Evolutionary conservation across 768 basidiomycete species (phyloP), one percentile per base, ranked within the genome.

Genomic region (Russula compacta): DNA sequence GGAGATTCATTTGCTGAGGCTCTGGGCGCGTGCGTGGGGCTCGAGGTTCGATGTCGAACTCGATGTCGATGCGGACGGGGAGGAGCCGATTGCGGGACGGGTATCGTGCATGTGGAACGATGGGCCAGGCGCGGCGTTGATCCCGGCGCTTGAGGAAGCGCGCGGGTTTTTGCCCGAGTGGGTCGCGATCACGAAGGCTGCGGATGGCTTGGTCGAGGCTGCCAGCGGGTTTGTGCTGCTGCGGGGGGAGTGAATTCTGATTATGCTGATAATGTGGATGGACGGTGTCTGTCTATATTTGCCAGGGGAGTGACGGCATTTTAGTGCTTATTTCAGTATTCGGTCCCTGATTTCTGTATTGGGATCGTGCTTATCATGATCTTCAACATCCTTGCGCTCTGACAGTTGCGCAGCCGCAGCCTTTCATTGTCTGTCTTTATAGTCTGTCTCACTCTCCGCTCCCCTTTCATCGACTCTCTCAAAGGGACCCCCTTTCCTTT

Each of bases 61-160:
- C 24, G 59, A 52, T 1, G 9, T 64, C 17, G 53, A 64, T 17
- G 54, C 19, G 12, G 5, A 14, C 19, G 3, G 44, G 29, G 19
- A 17, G 19, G 4, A 21, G 12, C 9, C 6, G 2, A 53, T 66
- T n/a, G 40, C 29, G n/a, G 64, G 64, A 10, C 48, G 50, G 10
- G 54, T 66, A 3, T 54, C 63, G 38, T 66, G 64, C 14, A n/a
- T 46, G 42, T 66, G 64, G 63, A 63, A 57, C 15, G 62, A 65
- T 42, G 51, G 47, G 38, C 56, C 62, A 0, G 51, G 51, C 14
- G 61, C 52, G 4, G 64, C 55, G 4, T 12, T 32, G 7, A 60
- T 64, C 7, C 64, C 64, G 1, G 62, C 58, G 15, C 50, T 66
- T 1, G 62, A 59, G 14, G 64, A 66, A n/a, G 63, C 58, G 2